Evolutionary conservation across 1,139 yeast species (phyloP).

Genomic region (Scheffersomyces quercinus): DNA sequence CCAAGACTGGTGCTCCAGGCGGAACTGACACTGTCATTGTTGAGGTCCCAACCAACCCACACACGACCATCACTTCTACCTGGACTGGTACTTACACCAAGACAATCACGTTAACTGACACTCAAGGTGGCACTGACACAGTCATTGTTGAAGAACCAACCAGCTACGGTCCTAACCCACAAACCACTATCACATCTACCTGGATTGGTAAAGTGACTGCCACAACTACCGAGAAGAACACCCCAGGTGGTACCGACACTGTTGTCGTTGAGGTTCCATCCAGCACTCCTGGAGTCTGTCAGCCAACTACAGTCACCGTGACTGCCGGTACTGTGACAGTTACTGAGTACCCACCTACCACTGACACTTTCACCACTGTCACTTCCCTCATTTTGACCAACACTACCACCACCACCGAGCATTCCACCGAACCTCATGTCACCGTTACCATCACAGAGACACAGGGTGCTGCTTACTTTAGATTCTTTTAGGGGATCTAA

Average conservation of each 20-base stretch:
- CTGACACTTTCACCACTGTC: constrained; percentile 2
- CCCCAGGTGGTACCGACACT: constrained; percentile 6
- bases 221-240: constrained; percentile 4
- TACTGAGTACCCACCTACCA: constrained; percentile 4
- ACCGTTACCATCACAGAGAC: background rate
- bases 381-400: too few species aligned
- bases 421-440: too few species aligned
- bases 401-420: too few species aligned
- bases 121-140: constrained; percentile 10
- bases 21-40: constrained; percentile 10
- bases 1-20: constrained; percentile 8
- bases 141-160: constrained; percentile 10
- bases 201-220: constrained; percentile 9
- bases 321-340: background rate
- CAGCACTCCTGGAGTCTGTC: background rate
- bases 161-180: background rate
- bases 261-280: constrained; percentile 10
- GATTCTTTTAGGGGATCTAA: background rate
- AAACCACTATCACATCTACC: constrained; percentile 3
- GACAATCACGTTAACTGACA: constrained; percentile 7
- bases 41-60: constrained; percentile 2
- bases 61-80: constrained; percentile 11
- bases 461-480: background rate
- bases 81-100: constrained; percentile 3
- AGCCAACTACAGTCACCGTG: constrained; percentile 1